Evolutionary conservation across 208 protist genomes (phyloP).

Genomic region (Crithidia expoeki): DNA sequence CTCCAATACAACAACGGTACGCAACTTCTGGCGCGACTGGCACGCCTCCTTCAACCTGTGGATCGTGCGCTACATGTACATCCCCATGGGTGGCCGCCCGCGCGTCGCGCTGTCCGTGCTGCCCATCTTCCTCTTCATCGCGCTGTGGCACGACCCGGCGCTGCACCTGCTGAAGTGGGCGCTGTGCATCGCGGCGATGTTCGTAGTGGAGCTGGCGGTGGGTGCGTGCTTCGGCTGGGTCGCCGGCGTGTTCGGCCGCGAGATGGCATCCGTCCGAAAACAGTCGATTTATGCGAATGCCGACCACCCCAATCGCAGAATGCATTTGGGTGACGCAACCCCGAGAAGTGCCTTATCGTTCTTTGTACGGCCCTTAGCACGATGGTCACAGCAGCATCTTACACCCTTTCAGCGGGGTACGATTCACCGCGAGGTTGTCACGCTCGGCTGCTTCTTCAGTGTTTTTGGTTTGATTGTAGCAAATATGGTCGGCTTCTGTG

Average conservation of each 20-base stretch:
- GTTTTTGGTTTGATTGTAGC: constrained; percentile 53
- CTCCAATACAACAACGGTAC: constrained; percentile 79
- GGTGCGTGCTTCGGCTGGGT: constrained; percentile 30
- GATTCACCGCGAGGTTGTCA: constrained; percentile 40
- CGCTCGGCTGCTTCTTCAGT: constrained; percentile 27
- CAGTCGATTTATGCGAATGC: too few species aligned
- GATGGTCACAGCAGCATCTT: not conserved
- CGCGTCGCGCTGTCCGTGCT: constrained; percentile 67
- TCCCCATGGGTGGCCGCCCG: constrained; percentile 84
- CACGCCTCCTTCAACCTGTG: constrained; percentile 94
- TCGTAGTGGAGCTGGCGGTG: constrained; percentile 62
- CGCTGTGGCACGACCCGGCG: constrained; percentile 91
- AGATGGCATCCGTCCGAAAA: constrained; percentile 31
- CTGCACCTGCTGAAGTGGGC: constrained; percentile 82
- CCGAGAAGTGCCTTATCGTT: not conserved
- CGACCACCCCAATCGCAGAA: too few species aligned
- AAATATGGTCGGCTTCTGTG: constrained; percentile 45
- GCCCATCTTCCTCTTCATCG: constrained; percentile 94
- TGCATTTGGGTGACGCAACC: too few species aligned
- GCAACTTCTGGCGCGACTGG: constrained; percentile 94
- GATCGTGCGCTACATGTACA: constrained; percentile 95
- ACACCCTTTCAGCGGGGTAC: not conserved
- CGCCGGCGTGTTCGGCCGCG: constrained; percentile 19
- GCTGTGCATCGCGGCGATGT: constrained; percentile 47
- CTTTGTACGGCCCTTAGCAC: not conserved